A percentile compares a stretch with the other conserved stretches of the same genome.
Conservation (phyloP, 306 rosid genomes). For the Styphnolobium japonicum region DNA sequence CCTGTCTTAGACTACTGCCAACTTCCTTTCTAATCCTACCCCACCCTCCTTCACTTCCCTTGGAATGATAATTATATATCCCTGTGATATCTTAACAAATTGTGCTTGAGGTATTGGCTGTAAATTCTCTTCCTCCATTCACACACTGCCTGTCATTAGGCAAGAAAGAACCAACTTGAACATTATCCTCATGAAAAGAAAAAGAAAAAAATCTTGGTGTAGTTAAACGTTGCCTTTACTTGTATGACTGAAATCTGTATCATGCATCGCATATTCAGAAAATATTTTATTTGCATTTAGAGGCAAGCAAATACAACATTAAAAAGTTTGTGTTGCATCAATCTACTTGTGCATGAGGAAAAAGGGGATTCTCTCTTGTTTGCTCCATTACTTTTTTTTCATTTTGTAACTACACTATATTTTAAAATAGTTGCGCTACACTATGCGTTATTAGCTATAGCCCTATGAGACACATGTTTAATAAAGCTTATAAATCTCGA, state of each 20-base stretch:
- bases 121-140: not conserved
- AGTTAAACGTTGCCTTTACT: not conserved
- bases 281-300: not conserved
- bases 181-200: not conserved
- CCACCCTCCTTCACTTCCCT: not conserved
- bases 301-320: not conserved
- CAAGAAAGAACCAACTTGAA: not conserved
- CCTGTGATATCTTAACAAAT: not conserved
- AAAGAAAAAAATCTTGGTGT: not conserved
- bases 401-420: too few species aligned
- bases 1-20: not conserved
- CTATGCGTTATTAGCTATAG: too few species aligned
- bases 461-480: too few species aligned
- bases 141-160: not conserved
- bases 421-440: too few species aligned
- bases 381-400: too few species aligned
- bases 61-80: not conserved
- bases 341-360: not conserved
- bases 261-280: not conserved
- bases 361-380: not conserved
- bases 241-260: not conserved
- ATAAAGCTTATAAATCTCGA: too few species aligned
- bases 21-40: not conserved
- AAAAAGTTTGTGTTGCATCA: not conserved
- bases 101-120: not conserved